Percentiles rank a stretch among this genome's conserved stretches.
Evolutionary conservation across 1,139 yeast species (phyloP).

Genomic region (Hansenula sp.): DNA sequence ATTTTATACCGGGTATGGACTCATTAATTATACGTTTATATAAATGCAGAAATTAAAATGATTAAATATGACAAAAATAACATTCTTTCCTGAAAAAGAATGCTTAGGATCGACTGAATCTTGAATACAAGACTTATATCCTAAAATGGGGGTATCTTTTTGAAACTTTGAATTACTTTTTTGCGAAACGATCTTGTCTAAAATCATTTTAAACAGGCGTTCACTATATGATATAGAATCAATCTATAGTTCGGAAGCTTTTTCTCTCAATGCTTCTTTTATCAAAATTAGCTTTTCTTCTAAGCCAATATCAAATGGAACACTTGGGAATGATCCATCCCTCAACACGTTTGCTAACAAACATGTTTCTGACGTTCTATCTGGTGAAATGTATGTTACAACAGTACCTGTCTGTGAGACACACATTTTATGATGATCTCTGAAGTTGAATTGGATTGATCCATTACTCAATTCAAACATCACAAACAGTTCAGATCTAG

Average conservation of each 20-base stretch:
- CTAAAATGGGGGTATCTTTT: too few relatives aligned
- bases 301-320: conserved; percentile 52
- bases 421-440: conserved; percentile 89
- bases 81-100: neutral
- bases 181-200: too few relatives aligned
- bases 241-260: conserved; percentile 7
- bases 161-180: too few relatives aligned
- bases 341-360: conserved; percentile 58
- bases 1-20: too few relatives aligned
- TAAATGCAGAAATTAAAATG: neutral
- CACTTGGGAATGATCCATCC: conserved; percentile 59
- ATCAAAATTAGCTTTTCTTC: conserved; percentile 34
- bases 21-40: neutral
- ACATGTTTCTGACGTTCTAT: conserved; percentile 67
- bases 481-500: conserved; percentile 73
- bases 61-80: neutral
- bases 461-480: conserved; percentile 96
- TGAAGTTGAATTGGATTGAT: conserved; percentile 88
- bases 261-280: conserved; percentile 26
- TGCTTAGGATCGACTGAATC: too few relatives aligned
- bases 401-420: conserved; percentile 72
- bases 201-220: too few relatives aligned
- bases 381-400: conserved; percentile 79
- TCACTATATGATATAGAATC: neutral
- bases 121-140: too few relatives aligned